A percentile compares a stretch with the other conserved stretches of the same genome.
These are phyloP conservation scores for Casuarina equisetifolia DNA, from an alignment of 306 rosid species.

Conservation along the genomic window DNA sequence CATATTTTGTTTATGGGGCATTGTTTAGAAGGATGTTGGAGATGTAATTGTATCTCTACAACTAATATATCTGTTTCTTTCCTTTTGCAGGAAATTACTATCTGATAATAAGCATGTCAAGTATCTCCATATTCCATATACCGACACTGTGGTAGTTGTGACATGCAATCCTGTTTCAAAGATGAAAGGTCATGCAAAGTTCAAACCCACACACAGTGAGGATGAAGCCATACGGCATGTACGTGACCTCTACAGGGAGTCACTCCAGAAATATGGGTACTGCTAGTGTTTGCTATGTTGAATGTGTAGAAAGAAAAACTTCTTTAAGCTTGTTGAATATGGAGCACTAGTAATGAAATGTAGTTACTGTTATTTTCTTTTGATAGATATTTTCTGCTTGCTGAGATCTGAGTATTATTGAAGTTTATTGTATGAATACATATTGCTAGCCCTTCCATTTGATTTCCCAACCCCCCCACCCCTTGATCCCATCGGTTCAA, in stretches of 20 bases:
- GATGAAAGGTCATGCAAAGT: slow-evolving; percentile 87
- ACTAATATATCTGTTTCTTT: slow-evolving; percentile 1
- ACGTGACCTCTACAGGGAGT: slow-evolving; percentile 69
- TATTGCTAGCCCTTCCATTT: neutral
- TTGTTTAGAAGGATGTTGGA: neutral
- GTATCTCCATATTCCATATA: slow-evolving; percentile 83
- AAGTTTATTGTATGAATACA: neutral
- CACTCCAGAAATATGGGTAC: slow-evolving; percentile 70
- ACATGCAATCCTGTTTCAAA: slow-evolving; percentile 90
- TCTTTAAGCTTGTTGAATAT: slow-evolving; percentile 24
- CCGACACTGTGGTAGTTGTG: slow-evolving; percentile 79
- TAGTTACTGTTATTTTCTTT: neutral
- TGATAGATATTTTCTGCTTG: slow-evolving; percentile 3
- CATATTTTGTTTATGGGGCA: neutral
- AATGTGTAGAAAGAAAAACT: slow-evolving; percentile 15
- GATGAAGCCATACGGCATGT: slow-evolving; percentile 86
- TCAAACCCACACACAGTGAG: slow-evolving; percentile 68
- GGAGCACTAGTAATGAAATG: slow-evolving; percentile 9
- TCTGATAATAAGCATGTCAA: slow-evolving; percentile 90
- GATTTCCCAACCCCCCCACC: neutral
- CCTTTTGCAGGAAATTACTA: slow-evolving; percentile 55
- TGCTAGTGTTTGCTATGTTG: slow-evolving; percentile 16
- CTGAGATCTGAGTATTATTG: neutral
- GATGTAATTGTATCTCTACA: neutral
- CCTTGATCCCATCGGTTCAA: no score